Evolutionary conservation across 164 flowering plant genomes (phyloP), one percentile per base, ranked within the genome.

Genomic region (Stephania yunnanensis): DNA sequence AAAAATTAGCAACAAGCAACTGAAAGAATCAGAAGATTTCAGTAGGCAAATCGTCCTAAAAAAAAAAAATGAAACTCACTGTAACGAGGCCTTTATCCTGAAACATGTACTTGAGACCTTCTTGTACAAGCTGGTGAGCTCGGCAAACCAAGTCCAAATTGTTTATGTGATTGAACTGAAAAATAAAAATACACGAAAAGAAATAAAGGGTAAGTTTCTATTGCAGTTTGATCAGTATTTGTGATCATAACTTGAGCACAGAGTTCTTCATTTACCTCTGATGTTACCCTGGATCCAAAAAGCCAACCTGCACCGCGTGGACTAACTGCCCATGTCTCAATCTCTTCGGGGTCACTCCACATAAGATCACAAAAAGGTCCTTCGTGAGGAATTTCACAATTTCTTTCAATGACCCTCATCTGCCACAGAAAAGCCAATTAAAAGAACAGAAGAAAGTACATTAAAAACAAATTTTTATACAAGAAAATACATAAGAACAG

Each of bases 251-350:
- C 30, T 22, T 48, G 46, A 55, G 22, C 12, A 20, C 11, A 9
- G 12, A n/a, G 31, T 52, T 12, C 46, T 45, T 72, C 46, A 76
- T 5, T 45, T 82, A 92, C 99, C 97, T 96, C 99, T 73, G 97
- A 79, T 31, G 99, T 94, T 76, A 96, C 99, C 82, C 97, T 87
- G 48, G 99, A 92, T 69, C 99, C 99, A 82, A 96, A 96, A 71
- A 96, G 98, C 99, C 99, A 96, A 70, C 99, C 99, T 70, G 99
- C 99, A 78, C 98, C 99, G 0, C 99, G 91, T n/a, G 98, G 99
- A 87, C 99, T 96, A 50, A 95, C 99, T 68, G 98, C 97, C 99
- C 99, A 95, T 76, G 98, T 93, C 84, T 95, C 98, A 82, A 95
- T 95, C 79, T 93, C 98, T 84, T 95, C 99, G 75, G 99, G 99